These are phyloP conservation scores for Taiozyma onychis DNA, from an alignment of 1,139 yeast genomes.

Conservation along the genomic window DNA sequence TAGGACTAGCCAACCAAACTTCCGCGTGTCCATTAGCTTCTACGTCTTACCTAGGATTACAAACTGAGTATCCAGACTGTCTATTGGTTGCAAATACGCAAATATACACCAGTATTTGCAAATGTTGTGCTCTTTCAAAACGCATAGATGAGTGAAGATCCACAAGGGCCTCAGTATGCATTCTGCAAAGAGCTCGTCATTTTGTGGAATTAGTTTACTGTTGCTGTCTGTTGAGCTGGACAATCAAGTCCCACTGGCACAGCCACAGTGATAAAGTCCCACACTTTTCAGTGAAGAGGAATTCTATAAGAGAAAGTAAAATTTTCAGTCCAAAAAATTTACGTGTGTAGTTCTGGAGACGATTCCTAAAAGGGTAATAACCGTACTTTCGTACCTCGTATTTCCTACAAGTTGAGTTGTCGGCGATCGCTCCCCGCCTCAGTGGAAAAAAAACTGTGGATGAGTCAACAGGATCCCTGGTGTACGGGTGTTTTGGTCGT, in stretches of 20 bases:
- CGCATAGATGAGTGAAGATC: slow-evolving; percentile 6
- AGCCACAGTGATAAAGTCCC: slow-evolving; percentile 20
- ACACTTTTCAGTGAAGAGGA: slow-evolving; percentile 1
- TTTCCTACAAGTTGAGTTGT: too few relatives aligned
- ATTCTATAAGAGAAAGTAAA: not conserved
- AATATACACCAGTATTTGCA: not conserved
- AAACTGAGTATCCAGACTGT: not conserved
- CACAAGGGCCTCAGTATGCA: slow-evolving; percentile 2
- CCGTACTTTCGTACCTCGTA: not conserved
- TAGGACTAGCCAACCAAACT: too few relatives aligned
- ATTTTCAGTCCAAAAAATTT: not conserved
- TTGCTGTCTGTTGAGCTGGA: slow-evolving; percentile 6
- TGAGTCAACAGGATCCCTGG: not conserved
- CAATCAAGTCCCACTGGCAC: slow-evolving; percentile 8
- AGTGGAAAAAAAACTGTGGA: not conserved
- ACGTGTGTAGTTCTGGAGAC: not conserved
- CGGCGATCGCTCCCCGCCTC: too few relatives aligned
- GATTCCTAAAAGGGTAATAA: not conserved
- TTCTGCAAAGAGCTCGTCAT: slow-evolving; percentile 14
- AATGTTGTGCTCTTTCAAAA: slow-evolving; percentile 17
- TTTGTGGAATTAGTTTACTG: slow-evolving; percentile 20
- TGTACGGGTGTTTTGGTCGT: not conserved
- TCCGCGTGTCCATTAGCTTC: not conserved
- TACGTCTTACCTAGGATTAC: not conserved
- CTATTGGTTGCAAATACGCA: not conserved